These are phyloP conservation scores for Naganishia vaughanmartiniae DNA, from an alignment of 768 basidiomycete species.

Conservation along the genomic window DNA sequence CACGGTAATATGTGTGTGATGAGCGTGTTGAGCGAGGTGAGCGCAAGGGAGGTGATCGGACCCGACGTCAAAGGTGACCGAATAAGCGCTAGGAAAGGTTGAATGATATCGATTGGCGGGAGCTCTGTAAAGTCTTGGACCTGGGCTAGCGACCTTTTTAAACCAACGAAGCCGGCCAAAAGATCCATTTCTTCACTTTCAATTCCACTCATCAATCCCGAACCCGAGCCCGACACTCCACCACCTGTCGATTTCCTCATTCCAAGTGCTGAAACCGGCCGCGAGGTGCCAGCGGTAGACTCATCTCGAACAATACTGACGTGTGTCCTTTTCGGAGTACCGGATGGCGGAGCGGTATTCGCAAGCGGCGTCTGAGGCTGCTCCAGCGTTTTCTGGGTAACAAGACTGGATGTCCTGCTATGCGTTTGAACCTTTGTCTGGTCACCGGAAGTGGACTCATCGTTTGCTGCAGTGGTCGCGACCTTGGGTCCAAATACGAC, in stretches of 20 bases:
- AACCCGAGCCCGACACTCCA: not conserved
- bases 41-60: slow-evolving; percentile 91
- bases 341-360: slow-evolving; percentile 22
- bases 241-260: slow-evolving; percentile 68
- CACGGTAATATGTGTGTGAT: slow-evolving; percentile 56
- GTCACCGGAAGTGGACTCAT: slow-evolving; percentile 34
- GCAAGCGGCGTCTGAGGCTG: slow-evolving; percentile 6
- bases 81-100: slow-evolving; percentile 88
- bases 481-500: slow-evolving; percentile 15
- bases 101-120: slow-evolving; percentile 57
- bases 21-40: slow-evolving; percentile 82
- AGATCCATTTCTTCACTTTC: slow-evolving; percentile 74
- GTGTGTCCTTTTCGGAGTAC: slow-evolving; percentile 37
- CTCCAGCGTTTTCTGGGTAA: slow-evolving; percentile 28
- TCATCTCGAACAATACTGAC: slow-evolving; percentile 60
- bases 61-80: slow-evolving; percentile 92
- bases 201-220: slow-evolving; percentile 57
- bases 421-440: not conserved
- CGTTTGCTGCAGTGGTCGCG: slow-evolving; percentile 32
- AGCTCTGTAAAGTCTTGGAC: slow-evolving; percentile 53
- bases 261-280: slow-evolving; percentile 56
- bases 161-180: slow-evolving; percentile 82
- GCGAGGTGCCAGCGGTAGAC: slow-evolving; percentile 58
- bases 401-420: slow-evolving; percentile 21
- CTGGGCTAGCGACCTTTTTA: slow-evolving; percentile 71